A percentile compares a stretch with the other conserved stretches of the same genome.
Evolutionary conservation across 371 early-diverging fungal genomes (phyloP).

Genomic region (Rhizopus sp.): DNA sequence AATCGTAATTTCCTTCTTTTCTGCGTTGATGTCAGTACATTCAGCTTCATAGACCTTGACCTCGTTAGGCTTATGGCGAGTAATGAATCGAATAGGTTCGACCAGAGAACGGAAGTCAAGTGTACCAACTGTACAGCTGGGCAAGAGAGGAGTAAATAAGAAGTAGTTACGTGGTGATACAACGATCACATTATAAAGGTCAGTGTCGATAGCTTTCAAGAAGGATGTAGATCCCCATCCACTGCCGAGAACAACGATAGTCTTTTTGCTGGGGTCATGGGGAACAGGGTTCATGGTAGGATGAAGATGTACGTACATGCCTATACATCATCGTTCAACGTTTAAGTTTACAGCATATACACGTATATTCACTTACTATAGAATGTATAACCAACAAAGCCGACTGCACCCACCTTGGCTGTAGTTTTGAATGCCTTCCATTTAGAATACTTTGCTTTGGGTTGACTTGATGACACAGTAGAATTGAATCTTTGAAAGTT

Average conservation of each 20-base stretch:
- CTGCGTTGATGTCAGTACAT: conserved; percentile 83
- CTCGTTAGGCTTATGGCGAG: conserved; percentile 81
- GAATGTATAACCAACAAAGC: conserved; percentile 23
- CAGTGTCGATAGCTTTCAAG: conserved; percentile 74
- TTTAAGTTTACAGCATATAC: not conserved
- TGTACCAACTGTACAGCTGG: conserved; percentile 86
- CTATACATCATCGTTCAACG: conserved; percentile 13
- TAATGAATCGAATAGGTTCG: conserved; percentile 86
- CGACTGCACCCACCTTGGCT: conserved; percentile 18
- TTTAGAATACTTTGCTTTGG: conserved; percentile 17
- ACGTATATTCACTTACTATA: conserved; percentile 14
- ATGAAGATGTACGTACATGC: conserved; percentile 58
- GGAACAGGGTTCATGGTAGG: conserved; percentile 63
- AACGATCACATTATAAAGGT: conserved; percentile 79
- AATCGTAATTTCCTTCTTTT: conserved; percentile 73
- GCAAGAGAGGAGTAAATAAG: conserved; percentile 90
- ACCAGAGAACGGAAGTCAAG: conserved; percentile 86
- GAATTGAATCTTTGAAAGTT: conserved; percentile 24
- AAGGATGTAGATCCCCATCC: conserved; percentile 88
- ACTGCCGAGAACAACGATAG: conserved; percentile 81
- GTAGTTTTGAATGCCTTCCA: conserved; percentile 23
- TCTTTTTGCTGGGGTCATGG: conserved; percentile 77
- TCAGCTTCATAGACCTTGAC: conserved; percentile 88
- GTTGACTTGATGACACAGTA: conserved; percentile 12
- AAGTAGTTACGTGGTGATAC: conserved; percentile 93